These are phyloP conservation scores for Penstemon barbatus DNA, from an alignment of 257 asterid species.

Conservation along the genomic window DNA sequence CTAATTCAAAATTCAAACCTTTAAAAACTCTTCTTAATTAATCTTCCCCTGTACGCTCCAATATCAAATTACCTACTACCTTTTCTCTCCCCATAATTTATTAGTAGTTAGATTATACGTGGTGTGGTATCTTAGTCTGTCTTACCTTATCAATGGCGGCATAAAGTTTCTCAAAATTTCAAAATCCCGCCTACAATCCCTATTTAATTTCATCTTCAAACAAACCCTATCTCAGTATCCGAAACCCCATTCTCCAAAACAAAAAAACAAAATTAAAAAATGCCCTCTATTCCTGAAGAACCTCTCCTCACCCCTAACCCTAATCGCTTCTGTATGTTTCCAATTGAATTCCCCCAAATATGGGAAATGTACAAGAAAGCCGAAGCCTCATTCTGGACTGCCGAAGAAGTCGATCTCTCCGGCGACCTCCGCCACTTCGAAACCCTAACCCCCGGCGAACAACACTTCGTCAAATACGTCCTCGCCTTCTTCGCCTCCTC, in stretches of 20 bases:
- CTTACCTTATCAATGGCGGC: too few species aligned
- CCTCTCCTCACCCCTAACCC: constrained; percentile 69
- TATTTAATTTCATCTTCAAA: constrained; percentile 13
- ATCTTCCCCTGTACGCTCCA: constrained; percentile 30
- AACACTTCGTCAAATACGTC: constrained; percentile 76
- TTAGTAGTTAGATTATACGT: too few species aligned
- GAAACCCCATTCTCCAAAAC: neutral
- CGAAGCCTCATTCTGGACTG: constrained; percentile 74
- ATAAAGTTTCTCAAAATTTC: neutral
- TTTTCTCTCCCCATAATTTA: too few species aligned
- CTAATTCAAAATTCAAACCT: too few species aligned
- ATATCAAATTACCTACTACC: too few species aligned
- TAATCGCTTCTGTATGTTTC: constrained; percentile 90
- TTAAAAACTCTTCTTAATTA: neutral
- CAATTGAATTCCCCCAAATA: constrained; percentile 65
- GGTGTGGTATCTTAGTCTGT: too few species aligned
- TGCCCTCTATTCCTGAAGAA: constrained; percentile 55
- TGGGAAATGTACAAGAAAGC: constrained; percentile 85
- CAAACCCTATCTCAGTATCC: neutral
- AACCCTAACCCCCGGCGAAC: constrained; percentile 55
- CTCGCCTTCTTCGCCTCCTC: constrained; percentile 97
- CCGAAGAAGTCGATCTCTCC: constrained; percentile 82
- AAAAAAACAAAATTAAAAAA: constrained; percentile 21
- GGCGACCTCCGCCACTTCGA: constrained; percentile 79
- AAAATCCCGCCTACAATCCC: constrained; percentile 28